Conservation (phyloP, 1,284 basidiomycete genomes). For the Mixia osmundae region DNA sequence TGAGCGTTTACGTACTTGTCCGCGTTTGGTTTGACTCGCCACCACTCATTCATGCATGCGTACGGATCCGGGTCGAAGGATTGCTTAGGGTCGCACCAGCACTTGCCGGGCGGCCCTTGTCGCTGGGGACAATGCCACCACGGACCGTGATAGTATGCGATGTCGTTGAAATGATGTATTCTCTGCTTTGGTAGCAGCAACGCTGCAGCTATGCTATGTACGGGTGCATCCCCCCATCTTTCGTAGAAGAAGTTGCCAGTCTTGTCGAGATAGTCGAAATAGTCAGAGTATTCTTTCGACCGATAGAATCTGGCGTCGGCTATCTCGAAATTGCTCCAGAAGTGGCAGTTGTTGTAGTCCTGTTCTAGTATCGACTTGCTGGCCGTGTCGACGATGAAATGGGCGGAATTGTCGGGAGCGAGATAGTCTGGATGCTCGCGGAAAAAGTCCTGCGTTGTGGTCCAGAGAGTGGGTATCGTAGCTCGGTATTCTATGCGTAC, state of each 20-base stretch:
- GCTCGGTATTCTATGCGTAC: constrained; percentile 48
- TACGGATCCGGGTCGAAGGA: too few species aligned
- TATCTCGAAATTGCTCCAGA: constrained; percentile 44
- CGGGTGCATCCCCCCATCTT: constrained; percentile 36
- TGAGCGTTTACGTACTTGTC: too few species aligned
- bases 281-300: constrained; percentile 44
- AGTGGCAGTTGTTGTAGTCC: constrained; percentile 53
- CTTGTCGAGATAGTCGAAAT: constrained; percentile 44
- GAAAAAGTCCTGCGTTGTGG: constrained; percentile 16
- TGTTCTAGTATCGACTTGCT: constrained; percentile 4
- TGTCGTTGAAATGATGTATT: constrained; percentile 12
- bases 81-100: too few species aligned
- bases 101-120: too few species aligned
- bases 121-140: too few species aligned
- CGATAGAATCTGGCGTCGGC: constrained; percentile 47
- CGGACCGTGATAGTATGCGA: too few species aligned
- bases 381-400: constrained; percentile 19
- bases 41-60: too few species aligned
- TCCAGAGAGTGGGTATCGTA: constrained; percentile 57
- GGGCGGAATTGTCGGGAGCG: constrained; percentile 16
- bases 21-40: too few species aligned
- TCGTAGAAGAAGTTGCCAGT: constrained; percentile 59
- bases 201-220: constrained; percentile 55
- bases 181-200: constrained; percentile 39
- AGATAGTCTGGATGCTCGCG: constrained; percentile 16